A percentile compares a stretch with the other conserved stretches of the same genome.
Evolutionary conservation across 257 asterid species (phyloP).

Genomic region (Plantago major): DNA sequence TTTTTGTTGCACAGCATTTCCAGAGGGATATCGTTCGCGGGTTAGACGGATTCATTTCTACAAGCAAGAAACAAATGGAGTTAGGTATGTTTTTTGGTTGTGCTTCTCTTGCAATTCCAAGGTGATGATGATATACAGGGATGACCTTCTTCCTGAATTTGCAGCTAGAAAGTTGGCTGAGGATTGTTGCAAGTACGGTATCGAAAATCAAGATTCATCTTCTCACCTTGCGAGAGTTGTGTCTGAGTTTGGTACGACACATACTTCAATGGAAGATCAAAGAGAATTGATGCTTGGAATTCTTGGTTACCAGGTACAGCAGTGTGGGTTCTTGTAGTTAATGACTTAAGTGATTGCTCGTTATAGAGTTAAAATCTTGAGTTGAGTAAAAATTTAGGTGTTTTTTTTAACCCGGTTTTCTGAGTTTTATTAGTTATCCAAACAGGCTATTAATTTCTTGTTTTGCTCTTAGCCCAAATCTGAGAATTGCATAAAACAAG

Average conservation of each 20-base stretch:
- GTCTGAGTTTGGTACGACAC: conserved; percentile 74
- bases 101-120: conserved; percentile 21
- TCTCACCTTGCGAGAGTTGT: conserved; percentile 62
- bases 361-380: no score
- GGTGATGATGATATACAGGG: conserved; percentile 11
- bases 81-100: conserved; percentile 47
- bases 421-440: no score
- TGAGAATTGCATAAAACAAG: no score
- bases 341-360: no score
- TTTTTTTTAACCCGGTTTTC: no score
- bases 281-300: conserved; percentile 76
- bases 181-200: conserved; percentile 84
- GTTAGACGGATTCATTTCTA: conserved; percentile 66
- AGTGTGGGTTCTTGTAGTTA: not conserved
- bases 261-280: conserved; percentile 77
- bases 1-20: conserved; percentile 89
- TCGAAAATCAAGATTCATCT: conserved; percentile 67
- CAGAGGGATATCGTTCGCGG: conserved; percentile 92
- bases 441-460: no score
- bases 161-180: conserved; percentile 84
- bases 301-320: conserved; percentile 69
- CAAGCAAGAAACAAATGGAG: conserved; percentile 81
- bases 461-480: no score
- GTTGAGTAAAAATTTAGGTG: no score
- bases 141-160: conserved; percentile 30